Evolutionary conservation across 768 basidiomycete species (phyloP).

Genomic region (Mycena rosella): DNA sequence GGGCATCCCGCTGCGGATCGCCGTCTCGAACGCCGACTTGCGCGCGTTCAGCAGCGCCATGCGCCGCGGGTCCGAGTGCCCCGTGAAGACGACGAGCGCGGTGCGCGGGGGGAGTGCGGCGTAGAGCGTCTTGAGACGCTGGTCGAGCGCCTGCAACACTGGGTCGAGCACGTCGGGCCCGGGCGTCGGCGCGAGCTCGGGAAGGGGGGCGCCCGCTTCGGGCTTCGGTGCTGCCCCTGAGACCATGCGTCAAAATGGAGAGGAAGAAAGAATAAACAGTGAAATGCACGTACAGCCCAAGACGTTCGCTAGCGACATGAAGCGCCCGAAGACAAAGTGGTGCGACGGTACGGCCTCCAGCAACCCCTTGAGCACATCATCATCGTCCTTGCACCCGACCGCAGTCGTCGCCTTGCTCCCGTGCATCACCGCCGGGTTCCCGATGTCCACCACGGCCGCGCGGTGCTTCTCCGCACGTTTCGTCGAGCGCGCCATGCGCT

Average conservation of each 20-base stretch:
- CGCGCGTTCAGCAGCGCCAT: constrained; percentile 82
- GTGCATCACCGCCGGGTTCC: constrained; percentile 87
- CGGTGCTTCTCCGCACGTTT: constrained; percentile 56
- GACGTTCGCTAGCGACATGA: constrained; percentile 84
- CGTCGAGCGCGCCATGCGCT: constrained; percentile 76
- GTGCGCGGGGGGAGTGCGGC: constrained; percentile 80
- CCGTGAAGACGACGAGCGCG: constrained; percentile 87
- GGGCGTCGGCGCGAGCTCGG: constrained; percentile 45
- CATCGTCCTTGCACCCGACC: constrained; percentile 81
- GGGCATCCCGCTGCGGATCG: constrained; percentile 66
- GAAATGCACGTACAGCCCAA: constrained; percentile 77
- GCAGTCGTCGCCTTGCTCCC: constrained; percentile 85
- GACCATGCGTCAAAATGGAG: constrained; percentile 4
- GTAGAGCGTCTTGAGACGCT: constrained; percentile 72
- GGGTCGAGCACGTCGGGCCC: constrained; percentile 50
- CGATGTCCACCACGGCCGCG: constrained; percentile 86
- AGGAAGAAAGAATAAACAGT: constrained; percentile 1
- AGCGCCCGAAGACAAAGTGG: constrained; percentile 86
- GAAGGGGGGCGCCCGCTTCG: constrained; percentile 50
- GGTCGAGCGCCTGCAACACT: constrained; percentile 67
- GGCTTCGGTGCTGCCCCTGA: constrained; percentile 75
- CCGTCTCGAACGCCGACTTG: constrained; percentile 79
- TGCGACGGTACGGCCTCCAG: constrained; percentile 70
- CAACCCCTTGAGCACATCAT: constrained; percentile 81
- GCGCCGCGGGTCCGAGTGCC: constrained; percentile 87